Conservation (phyloP, 768 basidiomycete species). For the Calocybe gangraenosa region DNA sequence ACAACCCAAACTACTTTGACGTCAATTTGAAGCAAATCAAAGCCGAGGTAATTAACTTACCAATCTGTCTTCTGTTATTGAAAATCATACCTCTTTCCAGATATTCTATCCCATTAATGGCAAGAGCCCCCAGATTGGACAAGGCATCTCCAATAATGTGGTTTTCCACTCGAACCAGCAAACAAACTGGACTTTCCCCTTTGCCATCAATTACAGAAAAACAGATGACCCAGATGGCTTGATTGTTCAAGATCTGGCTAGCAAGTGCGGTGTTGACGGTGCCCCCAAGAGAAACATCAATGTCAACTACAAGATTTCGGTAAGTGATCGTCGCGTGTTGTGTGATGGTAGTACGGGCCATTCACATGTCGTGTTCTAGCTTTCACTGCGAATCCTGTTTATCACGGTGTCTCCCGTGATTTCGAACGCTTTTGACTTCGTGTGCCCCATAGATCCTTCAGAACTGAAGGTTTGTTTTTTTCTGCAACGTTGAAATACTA, state of each 20-base stretch:
- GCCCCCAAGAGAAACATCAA: slow-evolving; percentile 41
- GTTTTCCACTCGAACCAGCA: slow-evolving; percentile 46
- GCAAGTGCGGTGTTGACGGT: slow-evolving; percentile 55
- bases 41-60: slow-evolving; percentile 54
- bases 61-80: too few relatives aligned
- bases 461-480: slow-evolving; percentile 24
- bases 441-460: slow-evolving; percentile 51
- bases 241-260: slow-evolving; percentile 59
- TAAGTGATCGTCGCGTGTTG: slow-evolving; percentile 25
- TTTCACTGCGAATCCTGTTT: slow-evolving; percentile 61
- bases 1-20: slow-evolving; percentile 79
- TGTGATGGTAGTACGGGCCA: not conserved
- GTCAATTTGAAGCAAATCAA: slow-evolving; percentile 62
- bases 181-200: slow-evolving; percentile 75
- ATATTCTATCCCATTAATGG: slow-evolving; percentile 69
- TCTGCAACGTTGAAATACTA: not conserved
- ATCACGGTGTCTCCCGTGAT: slow-evolving; percentile 66
- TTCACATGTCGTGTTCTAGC: slow-evolving; percentile 30
- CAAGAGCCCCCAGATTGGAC: slow-evolving; percentile 56
- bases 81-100: slow-evolving; percentile 27
- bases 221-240: slow-evolving; percentile 43
- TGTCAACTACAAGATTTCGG: slow-evolving; percentile 66
- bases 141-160: slow-evolving; percentile 45
- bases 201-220: slow-evolving; percentile 58
- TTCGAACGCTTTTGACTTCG: slow-evolving; percentile 54